A percentile compares a stretch with the other conserved stretches of the same genome.
Evolutionary conservation across 352 stramenopile species (phyloP).

Genomic region (Pythium coloratum): DNA sequence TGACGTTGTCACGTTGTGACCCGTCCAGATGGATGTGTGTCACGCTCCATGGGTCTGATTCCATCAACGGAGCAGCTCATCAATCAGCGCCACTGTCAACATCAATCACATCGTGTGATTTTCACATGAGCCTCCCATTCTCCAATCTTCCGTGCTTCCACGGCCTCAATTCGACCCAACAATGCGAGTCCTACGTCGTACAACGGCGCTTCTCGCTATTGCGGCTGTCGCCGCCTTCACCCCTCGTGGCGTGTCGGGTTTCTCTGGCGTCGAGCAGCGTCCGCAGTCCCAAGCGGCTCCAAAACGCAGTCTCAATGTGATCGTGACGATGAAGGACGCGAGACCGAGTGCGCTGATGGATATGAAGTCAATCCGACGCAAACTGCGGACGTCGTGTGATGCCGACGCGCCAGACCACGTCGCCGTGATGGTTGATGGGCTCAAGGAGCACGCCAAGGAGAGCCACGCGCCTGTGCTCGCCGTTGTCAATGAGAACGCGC

Average conservation of each 20-base stretch:
- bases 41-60: slow-evolving; percentile 7
- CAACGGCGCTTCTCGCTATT: slow-evolving; percentile 7
- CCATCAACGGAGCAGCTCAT: slow-evolving; percentile 1
- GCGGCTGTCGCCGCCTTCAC: not conserved
- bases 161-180: not conserved
- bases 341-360: slow-evolving; percentile 26
- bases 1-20: slow-evolving; percentile 2
- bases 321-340: slow-evolving; percentile 36
- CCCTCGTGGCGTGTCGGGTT: not conserved
- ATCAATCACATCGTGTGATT: not conserved
- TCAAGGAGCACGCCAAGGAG: slow-evolving; percentile 32
- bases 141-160: not conserved
- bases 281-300: not conserved
- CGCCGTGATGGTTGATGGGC: slow-evolving; percentile 27
- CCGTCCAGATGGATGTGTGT: not conserved
- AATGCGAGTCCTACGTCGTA: not conserved
- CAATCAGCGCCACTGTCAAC: not conserved
- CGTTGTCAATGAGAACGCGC: slow-evolving; percentile 19
- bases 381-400: slow-evolving; percentile 23
- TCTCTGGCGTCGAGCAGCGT: slow-evolving; percentile 7
- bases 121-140: not conserved
- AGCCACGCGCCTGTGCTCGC: slow-evolving; percentile 34
- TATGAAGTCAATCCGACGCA: slow-evolving; percentile 19
- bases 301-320: slow-evolving; percentile 26
- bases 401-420: slow-evolving; percentile 30